Percentiles rank a stretch among this genome's conserved stretches.
Evolutionary conservation across 495 filamentous ascomycete species (phyloP).

Genomic region (Annulohypoxylon maeteangense): DNA sequence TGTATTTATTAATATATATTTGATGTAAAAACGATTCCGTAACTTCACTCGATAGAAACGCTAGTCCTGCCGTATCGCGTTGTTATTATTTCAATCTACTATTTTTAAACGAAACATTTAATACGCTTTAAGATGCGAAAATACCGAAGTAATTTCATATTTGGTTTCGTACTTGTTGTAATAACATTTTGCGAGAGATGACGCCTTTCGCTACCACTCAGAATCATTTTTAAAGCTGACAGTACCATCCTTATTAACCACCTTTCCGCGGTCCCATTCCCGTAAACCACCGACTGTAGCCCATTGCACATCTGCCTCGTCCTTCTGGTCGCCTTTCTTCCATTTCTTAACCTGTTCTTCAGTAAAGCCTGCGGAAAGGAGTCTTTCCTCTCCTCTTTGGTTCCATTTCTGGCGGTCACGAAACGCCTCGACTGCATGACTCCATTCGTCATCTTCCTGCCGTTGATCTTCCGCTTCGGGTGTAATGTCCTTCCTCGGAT

Average conservation of each 20-base stretch:
- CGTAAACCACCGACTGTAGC: constrained; percentile 78
- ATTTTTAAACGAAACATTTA: not conserved
- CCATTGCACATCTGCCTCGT: constrained; percentile 82
- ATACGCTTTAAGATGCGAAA: not conserved
- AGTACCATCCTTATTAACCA: constrained; percentile 69
- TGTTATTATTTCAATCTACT: no score
- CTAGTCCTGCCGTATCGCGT: constrained; percentile 29
- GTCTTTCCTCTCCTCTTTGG: constrained; percentile 76
- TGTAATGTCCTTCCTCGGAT: constrained; percentile 78
- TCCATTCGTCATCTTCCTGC: constrained; percentile 74
- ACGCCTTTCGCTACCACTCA: not conserved
- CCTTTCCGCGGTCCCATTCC: constrained; percentile 92
- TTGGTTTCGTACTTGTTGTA: not conserved
- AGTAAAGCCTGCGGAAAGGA: constrained; percentile 81
- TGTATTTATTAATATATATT: no score
- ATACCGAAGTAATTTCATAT: not conserved
- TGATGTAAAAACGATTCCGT: not conserved
- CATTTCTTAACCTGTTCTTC: constrained; percentile 80
- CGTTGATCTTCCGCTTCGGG: constrained; percentile 58
- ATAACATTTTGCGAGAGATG: no score
- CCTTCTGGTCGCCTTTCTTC: constrained; percentile 73
- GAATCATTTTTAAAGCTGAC: constrained; percentile 1
- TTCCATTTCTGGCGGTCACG: constrained; percentile 88
- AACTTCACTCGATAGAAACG: not conserved
- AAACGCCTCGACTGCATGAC: constrained; percentile 79